A percentile compares a stretch with the other conserved stretches of the same genome.
Evolutionary conservation across 441 rosid species (phyloP).

Genomic region (Arabidopsis hybrid): DNA sequence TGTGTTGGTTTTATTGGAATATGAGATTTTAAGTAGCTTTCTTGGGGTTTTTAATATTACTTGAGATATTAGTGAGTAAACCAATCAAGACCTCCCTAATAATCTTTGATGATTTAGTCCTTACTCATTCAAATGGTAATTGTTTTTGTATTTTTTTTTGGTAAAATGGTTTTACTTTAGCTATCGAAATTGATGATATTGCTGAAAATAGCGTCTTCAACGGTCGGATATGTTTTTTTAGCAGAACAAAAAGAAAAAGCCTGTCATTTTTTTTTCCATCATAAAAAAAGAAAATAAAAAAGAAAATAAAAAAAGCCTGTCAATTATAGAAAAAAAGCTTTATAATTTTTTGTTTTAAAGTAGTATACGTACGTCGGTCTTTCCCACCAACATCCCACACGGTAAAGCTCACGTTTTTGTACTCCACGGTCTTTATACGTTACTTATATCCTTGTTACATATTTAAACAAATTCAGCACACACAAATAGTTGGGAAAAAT

Average conservation of each 20-base stretch:
- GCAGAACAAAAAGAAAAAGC: not conserved
- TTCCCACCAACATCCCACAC: slow-evolving; percentile 5
- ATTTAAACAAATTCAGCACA: not conserved
- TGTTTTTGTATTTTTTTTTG: too few relatives aligned
- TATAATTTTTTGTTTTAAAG: not conserved
- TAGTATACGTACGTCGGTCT: not conserved
- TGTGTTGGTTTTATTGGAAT: slow-evolving; percentile 5
- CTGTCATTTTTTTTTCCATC: not conserved
- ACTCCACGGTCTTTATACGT: not conserved
- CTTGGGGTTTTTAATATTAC: not conserved
- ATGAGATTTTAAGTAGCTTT: not conserved
- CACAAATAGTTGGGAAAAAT: not conserved
- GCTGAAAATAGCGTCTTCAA: slow-evolving; percentile 1
- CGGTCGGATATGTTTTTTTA: slow-evolving; percentile 1
- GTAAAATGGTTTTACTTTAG: not conserved
- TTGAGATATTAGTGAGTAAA: not conserved
- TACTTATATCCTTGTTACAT: not conserved
- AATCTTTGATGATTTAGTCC: not conserved
- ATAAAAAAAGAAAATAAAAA: too few relatives aligned
- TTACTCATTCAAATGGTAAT: not conserved
- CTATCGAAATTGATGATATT: not conserved
- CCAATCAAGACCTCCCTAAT: not conserved
- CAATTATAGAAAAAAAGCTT: not conserved
- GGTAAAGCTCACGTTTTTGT: slow-evolving; percentile 7
- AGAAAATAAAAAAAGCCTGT: too few relatives aligned